phyloP scores from a whole-genome alignment of 768 basidiomycete genomes.

The Postia placenta region DNA sequence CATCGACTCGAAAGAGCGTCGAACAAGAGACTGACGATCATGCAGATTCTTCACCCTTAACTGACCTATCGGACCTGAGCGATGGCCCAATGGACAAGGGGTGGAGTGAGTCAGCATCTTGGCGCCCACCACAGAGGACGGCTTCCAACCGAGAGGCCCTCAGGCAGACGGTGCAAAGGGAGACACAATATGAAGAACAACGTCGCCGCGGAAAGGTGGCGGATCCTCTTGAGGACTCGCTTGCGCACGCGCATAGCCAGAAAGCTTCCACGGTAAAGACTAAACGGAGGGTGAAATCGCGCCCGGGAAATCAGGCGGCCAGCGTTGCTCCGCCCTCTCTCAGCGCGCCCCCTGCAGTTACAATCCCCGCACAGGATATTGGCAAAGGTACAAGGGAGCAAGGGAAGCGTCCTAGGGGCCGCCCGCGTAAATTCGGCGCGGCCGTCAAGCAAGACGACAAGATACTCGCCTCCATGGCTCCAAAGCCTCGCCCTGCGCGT shows the following conservation, averaged over 20 bases:
- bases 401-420: neutral
- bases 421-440: neutral
- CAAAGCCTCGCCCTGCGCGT: neutral
- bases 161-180: neutral
- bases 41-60: neutral
- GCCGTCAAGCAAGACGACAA: no score
- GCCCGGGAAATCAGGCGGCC: no score
- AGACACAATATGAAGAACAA: neutral
- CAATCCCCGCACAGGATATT: no score
- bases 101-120: neutral
- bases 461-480: neutral
- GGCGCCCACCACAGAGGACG: conserved; percentile 10
- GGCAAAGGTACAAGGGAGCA: no score
- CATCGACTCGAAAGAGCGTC: no score
- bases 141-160: conserved; percentile 2
- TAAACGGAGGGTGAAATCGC: neutral
- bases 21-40: neutral
- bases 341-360: no score
- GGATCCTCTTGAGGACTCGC: neutral
- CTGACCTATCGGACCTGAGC: neutral
- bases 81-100: no score
- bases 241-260: no score
- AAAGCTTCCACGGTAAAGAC: neutral
- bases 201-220: neutral
- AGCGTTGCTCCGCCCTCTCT: neutral